Evolutionary conservation across 345 rosid genomes (phyloP).

Genomic region (Geranium rotundifolium): DNA sequence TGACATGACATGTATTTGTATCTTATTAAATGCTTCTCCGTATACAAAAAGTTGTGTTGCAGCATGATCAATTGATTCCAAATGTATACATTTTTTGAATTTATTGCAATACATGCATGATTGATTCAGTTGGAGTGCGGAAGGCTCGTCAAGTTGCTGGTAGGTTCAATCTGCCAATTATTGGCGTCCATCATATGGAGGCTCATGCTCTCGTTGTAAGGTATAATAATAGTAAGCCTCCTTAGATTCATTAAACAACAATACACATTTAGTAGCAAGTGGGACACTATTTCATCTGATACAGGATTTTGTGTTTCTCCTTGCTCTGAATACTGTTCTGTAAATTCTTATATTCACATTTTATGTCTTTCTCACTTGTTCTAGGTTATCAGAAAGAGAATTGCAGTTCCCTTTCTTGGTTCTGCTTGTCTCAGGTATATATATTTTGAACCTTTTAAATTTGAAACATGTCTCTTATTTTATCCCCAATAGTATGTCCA

Average conservation of each 20-base stretch:
- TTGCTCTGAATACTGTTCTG: slow-evolving; percentile 2
- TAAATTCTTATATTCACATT: background rate
- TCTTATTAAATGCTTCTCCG: too few species aligned
- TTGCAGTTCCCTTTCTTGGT: slow-evolving; percentile 89
- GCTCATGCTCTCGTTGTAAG: slow-evolving; percentile 92
- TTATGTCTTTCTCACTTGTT: slow-evolving; percentile 2
- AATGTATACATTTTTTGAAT: too few species aligned
- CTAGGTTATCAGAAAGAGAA: slow-evolving; percentile 57
- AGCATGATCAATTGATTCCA: too few species aligned
- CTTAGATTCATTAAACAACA: background rate
- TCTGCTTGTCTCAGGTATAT: slow-evolving; percentile 72
- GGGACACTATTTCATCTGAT: background rate
- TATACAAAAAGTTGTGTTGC: too few species aligned
- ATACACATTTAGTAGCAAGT: too few species aligned
- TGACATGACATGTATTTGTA: too few species aligned
- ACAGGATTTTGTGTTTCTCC: background rate
- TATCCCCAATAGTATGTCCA: too few species aligned
- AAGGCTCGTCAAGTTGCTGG: slow-evolving; percentile 78
- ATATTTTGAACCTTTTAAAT: background rate
- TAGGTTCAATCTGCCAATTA: slow-evolving; percentile 49
- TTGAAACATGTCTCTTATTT: background rate
- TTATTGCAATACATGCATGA: too few species aligned
- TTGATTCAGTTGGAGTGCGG: slow-evolving; percentile 71
- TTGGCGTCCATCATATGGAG: slow-evolving; percentile 95
- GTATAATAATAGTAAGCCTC: slow-evolving; percentile 16